Base-by-base conservation (phyloP, 2,329 filamentous ascomycete species). In the Alternaria infectoria region DNA sequence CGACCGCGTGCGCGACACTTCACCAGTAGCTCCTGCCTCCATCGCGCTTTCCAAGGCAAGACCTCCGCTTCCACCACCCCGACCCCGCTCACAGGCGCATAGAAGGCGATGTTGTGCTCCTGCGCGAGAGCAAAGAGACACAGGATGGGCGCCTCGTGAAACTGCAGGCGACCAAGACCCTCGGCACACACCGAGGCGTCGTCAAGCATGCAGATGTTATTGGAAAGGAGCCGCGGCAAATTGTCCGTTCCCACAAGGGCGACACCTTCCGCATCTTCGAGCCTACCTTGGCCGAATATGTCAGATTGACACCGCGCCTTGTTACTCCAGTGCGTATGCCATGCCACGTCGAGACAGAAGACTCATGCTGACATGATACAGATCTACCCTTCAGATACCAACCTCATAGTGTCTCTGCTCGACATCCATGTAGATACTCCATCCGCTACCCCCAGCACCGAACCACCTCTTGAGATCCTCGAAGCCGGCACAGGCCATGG, bases 401-500 rank as follows among this genome's bases (percentile, higher is more conserved):
- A 87, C 68, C 81, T 91, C 30, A 94, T 96, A 56, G 89, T 93
- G 40, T 91, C 88, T 1, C 83, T 94, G 23, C 85, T 96, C 21
- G 92, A 96, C 76, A 84, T 96, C 47, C 89, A 95, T 75, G 86
- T 88, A 28, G 81, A 71, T 70, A 72, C 70, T 3, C 69, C 71
- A 13, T 81, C 28, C 67, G 72, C 40, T 73, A 80, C 79, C 6
- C 77, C 80, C 36, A 64, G 19, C 59, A 60, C 59, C 43, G 65
- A 54, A 78, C 82, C 73, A 9, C 86, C 85, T 0, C 78, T 94
- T 12, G 91, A 95, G 74, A 91, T 96, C 47, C 89, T 96, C 56
- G 93, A 96, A 79, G 92, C 92, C 50, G 92, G 93, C 15, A 96
- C 92, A 4, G 93, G 92, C n/a, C 91, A 94, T 83, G 93, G 92